Evolutionary conservation across 208 protist species (phyloP).

Genomic region (Leishmania aethiopica): DNA sequence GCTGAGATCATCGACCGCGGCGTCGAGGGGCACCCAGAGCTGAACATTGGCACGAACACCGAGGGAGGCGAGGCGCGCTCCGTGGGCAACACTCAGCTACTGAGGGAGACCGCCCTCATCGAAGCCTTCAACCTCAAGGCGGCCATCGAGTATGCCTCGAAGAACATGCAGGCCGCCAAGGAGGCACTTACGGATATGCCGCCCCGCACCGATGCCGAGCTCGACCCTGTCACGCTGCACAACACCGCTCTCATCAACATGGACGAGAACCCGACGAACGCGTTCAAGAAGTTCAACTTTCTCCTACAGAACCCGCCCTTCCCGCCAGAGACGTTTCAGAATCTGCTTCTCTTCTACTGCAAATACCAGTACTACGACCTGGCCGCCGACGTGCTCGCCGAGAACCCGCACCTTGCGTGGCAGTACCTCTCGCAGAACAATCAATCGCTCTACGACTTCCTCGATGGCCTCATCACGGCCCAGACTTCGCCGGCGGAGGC

Average conservation of each 20-base stretch:
- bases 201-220: constrained; percentile 94
- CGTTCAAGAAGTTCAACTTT: constrained; percentile 97
- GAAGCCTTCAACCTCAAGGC: constrained; percentile 98
- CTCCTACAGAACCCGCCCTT: constrained; percentile 95
- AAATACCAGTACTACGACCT: constrained; percentile 97
- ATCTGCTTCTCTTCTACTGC: constrained; percentile 97
- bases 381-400: constrained; percentile 96
- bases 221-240: constrained; percentile 97
- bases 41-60: constrained; percentile 93
- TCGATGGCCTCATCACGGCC: constrained; percentile 95
- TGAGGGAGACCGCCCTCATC: constrained; percentile 96
- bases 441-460: constrained; percentile 95
- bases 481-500: constrained; percentile 96
- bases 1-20: constrained; percentile 96
- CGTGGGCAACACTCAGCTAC: constrained; percentile 95
- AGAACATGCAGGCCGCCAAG: constrained; percentile 90
- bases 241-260: constrained; percentile 98
- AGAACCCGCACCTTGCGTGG: constrained; percentile 95
- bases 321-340: constrained; percentile 97
- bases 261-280: constrained; percentile 93
- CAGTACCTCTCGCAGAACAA: constrained; percentile 93
- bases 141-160: constrained; percentile 96
- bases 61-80: constrained; percentile 93
- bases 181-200: constrained; percentile 98
- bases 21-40: constrained; percentile 95